phyloP scores from a whole-genome alignment of 1,284 basidiomycete genomes.

The Marasmius tenuissimus region DNA sequence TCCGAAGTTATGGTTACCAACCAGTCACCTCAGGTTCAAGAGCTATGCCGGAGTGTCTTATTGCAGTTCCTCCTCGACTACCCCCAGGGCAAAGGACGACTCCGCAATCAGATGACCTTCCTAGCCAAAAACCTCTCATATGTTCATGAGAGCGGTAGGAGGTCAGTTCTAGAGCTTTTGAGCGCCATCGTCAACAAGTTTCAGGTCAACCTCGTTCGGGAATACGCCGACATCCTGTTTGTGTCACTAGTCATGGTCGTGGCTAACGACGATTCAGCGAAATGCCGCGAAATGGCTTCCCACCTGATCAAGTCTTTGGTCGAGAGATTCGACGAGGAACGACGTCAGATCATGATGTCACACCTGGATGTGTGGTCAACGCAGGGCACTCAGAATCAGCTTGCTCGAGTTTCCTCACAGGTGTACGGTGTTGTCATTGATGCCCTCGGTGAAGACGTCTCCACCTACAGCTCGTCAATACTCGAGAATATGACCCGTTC shows the following conservation, averaged over 20 bases:
- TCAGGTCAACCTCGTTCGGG: slow-evolving; percentile 70
- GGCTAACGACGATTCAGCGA: slow-evolving; percentile 90
- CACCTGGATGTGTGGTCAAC: slow-evolving; percentile 84
- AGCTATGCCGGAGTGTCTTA: slow-evolving; percentile 85
- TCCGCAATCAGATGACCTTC: slow-evolving; percentile 89
- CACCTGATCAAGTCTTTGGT: slow-evolving; percentile 81
- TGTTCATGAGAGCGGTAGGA: slow-evolving; percentile 86
- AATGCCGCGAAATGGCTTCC: slow-evolving; percentile 87
- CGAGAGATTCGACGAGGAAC: slow-evolving; percentile 62
- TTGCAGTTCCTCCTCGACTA: slow-evolving; percentile 98
- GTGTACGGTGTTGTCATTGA: slow-evolving; percentile 82
- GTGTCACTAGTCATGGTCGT: slow-evolving; percentile 90
- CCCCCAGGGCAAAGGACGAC: slow-evolving; percentile 91
- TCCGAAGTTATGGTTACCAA: slow-evolving; percentile 93
- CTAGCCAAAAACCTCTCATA: slow-evolving; percentile 94
- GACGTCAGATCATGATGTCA: slow-evolving; percentile 59
- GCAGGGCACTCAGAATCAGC: slow-evolving; percentile 58
- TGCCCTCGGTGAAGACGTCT: slow-evolving; percentile 50
- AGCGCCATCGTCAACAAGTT: slow-evolving; percentile 87
- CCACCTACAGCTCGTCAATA: slow-evolving; percentile 51
- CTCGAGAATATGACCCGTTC: slow-evolving; percentile 60
- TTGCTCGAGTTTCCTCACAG: slow-evolving; percentile 77
- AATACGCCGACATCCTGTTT: slow-evolving; percentile 90
- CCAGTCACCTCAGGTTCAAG: slow-evolving; percentile 89
- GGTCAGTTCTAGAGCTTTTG: slow-evolving; percentile 91